Evolutionary conservation across 129 eudicot species (phyloP), one percentile per base, ranked within the genome.

Genomic region (Chrysanthemum makinoi): DNA sequence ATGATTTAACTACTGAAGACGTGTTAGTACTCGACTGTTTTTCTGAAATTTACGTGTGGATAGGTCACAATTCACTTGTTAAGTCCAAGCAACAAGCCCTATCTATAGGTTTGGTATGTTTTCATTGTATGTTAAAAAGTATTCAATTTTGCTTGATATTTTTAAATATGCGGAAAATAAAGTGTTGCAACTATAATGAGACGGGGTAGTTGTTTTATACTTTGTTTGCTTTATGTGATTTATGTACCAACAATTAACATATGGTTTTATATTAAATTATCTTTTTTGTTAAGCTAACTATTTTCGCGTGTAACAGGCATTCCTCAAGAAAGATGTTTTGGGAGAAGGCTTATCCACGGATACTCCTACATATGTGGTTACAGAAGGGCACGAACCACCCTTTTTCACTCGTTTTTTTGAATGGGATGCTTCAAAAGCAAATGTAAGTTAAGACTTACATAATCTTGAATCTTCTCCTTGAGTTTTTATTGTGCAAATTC

Each of bases 1-100:
- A 88, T 66, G 96, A 88, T 86, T 75, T 88, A 77, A 83, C 87
- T 44, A 88, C 96, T 1, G 96, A 88, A 77, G 96, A 88, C 58
- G 87, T 86, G 66, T 72, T 83, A 56, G 74, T 86, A 65, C 89
- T 88, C 12, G 88, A 86, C 74, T 86, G 87, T 66, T 80, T 76
- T 72, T 58, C 80, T 17, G 96, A 88, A 73, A 68, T 88, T 64
- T 86, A 66, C 55, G 87, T 88, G 47, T 88, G 96, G 96, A 76
- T 88, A 8, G 96, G 96, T 26, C 83, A 80, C 72, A 75, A 64
- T 63, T 72, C 89, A 47, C 54, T 12, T 24, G 67, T 82, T 60
- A 70, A 75, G 71, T 81, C 84, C 48, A 86, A 86, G 72, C 81
- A 81, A 68, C 70, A 79, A 66, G 96, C 96, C 9, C 83, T 88